These are phyloP conservation scores for Globisporangium perplexum DNA, from an alignment of 352 stramenopile species.

Conservation along the genomic window DNA sequence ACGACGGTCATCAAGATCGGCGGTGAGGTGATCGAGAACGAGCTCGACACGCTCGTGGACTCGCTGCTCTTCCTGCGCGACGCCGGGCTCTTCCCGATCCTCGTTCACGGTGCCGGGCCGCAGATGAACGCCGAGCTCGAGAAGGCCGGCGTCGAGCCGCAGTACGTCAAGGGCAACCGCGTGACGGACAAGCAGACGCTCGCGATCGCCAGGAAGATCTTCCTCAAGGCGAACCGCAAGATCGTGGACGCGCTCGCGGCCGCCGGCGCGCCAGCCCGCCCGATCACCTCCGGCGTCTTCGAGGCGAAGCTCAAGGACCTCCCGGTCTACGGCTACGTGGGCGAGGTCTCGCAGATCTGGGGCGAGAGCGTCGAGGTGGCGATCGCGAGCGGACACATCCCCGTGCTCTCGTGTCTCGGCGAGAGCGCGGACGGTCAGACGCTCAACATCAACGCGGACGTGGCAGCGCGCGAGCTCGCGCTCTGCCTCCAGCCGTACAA, in stretches of 20 bases:
- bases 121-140: slow-evolving; percentile 88
- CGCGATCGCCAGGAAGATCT: slow-evolving; percentile 82
- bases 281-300: slow-evolving; percentile 86
- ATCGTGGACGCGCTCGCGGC: slow-evolving; percentile 69
- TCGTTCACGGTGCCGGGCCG: slow-evolving; percentile 84
- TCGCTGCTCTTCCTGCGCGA: slow-evolving; percentile 83
- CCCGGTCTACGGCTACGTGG: slow-evolving; percentile 82
- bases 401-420: slow-evolving; percentile 81
- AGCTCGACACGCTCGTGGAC: slow-evolving; percentile 80
- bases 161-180: slow-evolving; percentile 85
- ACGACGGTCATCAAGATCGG: slow-evolving; percentile 89
- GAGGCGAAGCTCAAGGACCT: slow-evolving; percentile 76
- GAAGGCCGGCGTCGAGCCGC: slow-evolving; percentile 71
- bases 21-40: slow-evolving; percentile 84
- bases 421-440: slow-evolving; percentile 69
- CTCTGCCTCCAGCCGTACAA: slow-evolving; percentile 81
- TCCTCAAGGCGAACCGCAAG: slow-evolving; percentile 77
- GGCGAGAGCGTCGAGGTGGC: slow-evolving; percentile 58
- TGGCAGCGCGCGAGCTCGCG: slow-evolving; percentile 73
- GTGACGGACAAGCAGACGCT: slow-evolving; percentile 86
- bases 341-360: slow-evolving; percentile 76
- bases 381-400: slow-evolving; percentile 69
- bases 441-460: slow-evolving; percentile 89
- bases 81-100: slow-evolving; percentile 76
- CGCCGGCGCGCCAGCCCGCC: slow-evolving; percentile 57